phyloP scores from a whole-genome alignment of 2,329 filamentous ascomycete species.

The Myriosclerotinia scirpicola region DNA sequence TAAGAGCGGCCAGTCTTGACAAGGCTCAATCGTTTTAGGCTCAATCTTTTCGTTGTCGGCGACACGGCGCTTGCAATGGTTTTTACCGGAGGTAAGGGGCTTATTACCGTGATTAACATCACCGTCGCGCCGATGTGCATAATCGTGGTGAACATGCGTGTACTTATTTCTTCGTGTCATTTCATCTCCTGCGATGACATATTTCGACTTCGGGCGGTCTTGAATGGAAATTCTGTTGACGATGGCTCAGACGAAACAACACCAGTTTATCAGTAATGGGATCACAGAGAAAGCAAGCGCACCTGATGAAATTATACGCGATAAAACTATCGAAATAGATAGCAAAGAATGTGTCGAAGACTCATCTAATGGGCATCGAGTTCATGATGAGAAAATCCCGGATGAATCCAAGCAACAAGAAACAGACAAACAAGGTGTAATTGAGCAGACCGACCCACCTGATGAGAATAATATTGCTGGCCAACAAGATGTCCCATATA shows the following conservation, averaged over 20 bases:
- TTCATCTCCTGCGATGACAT: no score
- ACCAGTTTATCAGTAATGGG: no score
- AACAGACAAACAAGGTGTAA: no score
- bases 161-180: neutral
- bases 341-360: neutral
- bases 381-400: neutral
- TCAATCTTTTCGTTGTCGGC: conserved; percentile 35
- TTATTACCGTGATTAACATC: neutral
- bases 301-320: no score
- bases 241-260: neutral
- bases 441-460: neutral
- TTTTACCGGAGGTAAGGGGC: neutral
- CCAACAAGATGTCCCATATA: conserved; percentile 27
- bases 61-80: neutral
- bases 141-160: neutral
- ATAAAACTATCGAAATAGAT: neutral
- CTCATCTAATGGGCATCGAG: no score
- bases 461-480: neutral
- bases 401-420: neutral
- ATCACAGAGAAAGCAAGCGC: neutral
- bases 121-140: neutral
- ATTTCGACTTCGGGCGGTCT: no score
- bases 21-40: no score
- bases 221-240: no score
- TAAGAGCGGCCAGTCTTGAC: no score